phyloP scores from a whole-genome alignment of 139 green algal genomes.

The Tetraselmis striata region DNA sequence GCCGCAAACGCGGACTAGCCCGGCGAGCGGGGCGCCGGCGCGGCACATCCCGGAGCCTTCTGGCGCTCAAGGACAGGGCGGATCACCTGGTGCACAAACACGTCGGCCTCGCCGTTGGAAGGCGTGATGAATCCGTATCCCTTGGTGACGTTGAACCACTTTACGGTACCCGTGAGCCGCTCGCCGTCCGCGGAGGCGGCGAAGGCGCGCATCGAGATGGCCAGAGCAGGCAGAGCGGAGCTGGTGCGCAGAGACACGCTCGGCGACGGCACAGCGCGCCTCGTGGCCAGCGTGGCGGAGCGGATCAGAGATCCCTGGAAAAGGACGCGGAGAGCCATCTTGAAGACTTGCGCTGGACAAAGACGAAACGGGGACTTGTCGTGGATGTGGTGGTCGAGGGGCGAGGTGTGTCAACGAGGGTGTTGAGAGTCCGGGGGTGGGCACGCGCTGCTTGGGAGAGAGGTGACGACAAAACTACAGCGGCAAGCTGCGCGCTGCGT shows the following conservation, averaged over 20 bases:
- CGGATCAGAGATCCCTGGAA: background rate
- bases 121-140: conserved; percentile 75
- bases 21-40: too few relatives aligned
- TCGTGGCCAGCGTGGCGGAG: background rate
- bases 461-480: too few relatives aligned
- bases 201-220: background rate
- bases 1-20: too few relatives aligned
- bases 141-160: conserved; percentile 60
- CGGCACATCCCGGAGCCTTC: too few relatives aligned
- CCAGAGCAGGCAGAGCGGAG: background rate
- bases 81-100: conserved; percentile 73
- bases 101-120: conserved; percentile 51
- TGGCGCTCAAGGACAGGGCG: too few relatives aligned
- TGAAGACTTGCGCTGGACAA: too few relatives aligned
- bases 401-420: too few relatives aligned
- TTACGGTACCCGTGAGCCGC: background rate
- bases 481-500: too few relatives aligned
- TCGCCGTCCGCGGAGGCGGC: background rate
- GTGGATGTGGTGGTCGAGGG: background rate
- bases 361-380: too few relatives aligned
- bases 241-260: background rate
- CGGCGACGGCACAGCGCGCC: background rate
- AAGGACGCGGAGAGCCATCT: background rate
- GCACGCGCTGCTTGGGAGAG: too few relatives aligned
- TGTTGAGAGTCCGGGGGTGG: too few relatives aligned